Evolutionary conservation across 129 eudicot species (phyloP).

Genomic region (Flaveria trinervia): DNA sequence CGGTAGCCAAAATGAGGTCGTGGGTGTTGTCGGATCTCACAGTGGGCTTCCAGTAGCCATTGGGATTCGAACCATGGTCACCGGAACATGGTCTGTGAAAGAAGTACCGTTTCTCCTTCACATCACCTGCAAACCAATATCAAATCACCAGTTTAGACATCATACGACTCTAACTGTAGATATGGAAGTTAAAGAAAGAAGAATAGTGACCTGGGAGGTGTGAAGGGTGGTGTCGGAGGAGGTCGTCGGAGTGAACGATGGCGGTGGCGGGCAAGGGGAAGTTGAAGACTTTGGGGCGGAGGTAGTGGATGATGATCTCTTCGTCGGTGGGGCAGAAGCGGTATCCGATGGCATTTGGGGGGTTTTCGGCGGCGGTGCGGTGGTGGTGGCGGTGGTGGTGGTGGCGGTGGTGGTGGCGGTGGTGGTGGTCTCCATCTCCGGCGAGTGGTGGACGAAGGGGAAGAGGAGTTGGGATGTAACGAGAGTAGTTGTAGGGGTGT

Average conservation of each 20-base stretch:
- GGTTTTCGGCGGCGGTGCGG: background rate
- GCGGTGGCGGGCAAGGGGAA: conserved; percentile 31
- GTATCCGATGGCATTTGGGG: conserved; percentile 29
- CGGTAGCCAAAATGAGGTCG: conserved; percentile 27
- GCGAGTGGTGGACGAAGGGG: background rate
- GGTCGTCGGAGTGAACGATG: conserved; percentile 14
- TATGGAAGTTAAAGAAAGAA: too few relatives aligned
- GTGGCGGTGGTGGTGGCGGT: background rate
- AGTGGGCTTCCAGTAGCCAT: conserved; percentile 29
- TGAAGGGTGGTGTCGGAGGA: conserved; percentile 26
- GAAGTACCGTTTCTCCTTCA: conserved; percentile 29
- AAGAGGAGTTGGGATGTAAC: conserved; percentile 14
- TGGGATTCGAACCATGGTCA: background rate
- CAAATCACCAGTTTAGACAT: background rate
- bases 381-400: background rate
- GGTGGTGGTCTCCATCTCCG: background rate
- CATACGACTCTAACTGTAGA: too few relatives aligned
- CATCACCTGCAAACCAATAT: conserved; percentile 17
- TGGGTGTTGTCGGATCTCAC: conserved; percentile 1
- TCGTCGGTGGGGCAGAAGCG: conserved; percentile 32
- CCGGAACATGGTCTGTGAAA: conserved; percentile 16
- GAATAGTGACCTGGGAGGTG: conserved; percentile 17
- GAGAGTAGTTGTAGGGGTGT: background rate
- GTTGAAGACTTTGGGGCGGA: conserved; percentile 27
- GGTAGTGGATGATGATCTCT: conserved; percentile 33